These are phyloP conservation scores for Podospora didyma DNA, from an alignment of 495 filamentous ascomycete species.

Conservation along the genomic window DNA sequence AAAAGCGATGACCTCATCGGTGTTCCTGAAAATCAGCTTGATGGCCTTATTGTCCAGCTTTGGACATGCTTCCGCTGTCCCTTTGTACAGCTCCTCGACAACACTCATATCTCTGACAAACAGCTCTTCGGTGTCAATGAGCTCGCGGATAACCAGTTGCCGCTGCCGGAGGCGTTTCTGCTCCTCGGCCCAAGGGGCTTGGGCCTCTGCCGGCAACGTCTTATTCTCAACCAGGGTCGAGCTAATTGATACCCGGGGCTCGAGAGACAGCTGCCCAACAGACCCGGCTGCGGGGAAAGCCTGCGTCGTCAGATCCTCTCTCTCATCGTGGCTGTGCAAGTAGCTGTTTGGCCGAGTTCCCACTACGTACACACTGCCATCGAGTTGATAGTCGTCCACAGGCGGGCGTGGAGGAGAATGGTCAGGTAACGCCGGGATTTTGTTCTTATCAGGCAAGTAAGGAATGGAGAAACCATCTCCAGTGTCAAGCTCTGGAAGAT, in stretches of 20 bases:
- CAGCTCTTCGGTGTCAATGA: slow-evolving; percentile 84
- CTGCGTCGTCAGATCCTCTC: slow-evolving; percentile 26
- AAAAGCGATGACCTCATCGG: slow-evolving; percentile 79
- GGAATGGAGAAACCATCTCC: slow-evolving; percentile 32
- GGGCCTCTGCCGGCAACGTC: slow-evolving; percentile 21
- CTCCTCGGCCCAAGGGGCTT: slow-evolving; percentile 30
- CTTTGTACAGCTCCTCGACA: slow-evolving; percentile 93
- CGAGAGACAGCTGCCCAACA: slow-evolving; percentile 31
- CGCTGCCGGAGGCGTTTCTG: slow-evolving; percentile 56
- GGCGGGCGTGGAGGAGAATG: slow-evolving; percentile 33
- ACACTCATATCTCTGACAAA: slow-evolving; percentile 94
- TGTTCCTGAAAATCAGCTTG: slow-evolving; percentile 85
- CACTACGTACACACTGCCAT: slow-evolving; percentile 34
- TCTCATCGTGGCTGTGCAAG: slow-evolving; percentile 31
- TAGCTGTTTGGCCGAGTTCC: slow-evolving; percentile 42
- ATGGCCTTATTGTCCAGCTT: slow-evolving; percentile 79
- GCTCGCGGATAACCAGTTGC: slow-evolving; percentile 77
- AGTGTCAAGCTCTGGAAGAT: slow-evolving; percentile 34
- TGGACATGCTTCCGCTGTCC: slow-evolving; percentile 78
- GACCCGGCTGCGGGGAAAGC: slow-evolving; percentile 30
- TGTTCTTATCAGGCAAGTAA: slow-evolving; percentile 10
- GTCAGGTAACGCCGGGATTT: slow-evolving; percentile 29
- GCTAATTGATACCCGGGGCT: slow-evolving; percentile 23
- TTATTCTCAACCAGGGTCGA: slow-evolving; percentile 14
- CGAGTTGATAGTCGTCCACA: slow-evolving; percentile 16